These are phyloP conservation scores for Polygonum aviculare DNA, from an alignment of 148 eudicot species.

Conservation along the genomic window DNA sequence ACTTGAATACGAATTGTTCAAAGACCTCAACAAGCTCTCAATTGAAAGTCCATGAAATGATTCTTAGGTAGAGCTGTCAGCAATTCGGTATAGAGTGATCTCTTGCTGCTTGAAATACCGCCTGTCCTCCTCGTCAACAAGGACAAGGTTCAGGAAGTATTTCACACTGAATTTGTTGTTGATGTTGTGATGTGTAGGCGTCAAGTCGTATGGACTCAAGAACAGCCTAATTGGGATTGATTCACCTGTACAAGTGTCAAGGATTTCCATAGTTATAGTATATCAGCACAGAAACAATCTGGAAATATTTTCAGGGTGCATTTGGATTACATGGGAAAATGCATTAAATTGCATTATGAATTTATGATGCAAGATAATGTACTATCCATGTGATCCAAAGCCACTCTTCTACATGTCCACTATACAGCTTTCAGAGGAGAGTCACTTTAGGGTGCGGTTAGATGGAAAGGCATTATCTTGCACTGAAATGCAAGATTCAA, in stretches of 20 bases:
- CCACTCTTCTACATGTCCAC: neutral
- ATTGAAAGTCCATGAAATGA: neutral
- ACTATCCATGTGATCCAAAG: too few species aligned
- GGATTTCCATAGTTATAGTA: neutral
- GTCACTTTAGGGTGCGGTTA: neutral
- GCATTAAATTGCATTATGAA: too few species aligned
- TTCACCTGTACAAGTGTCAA: constrained; percentile 51
- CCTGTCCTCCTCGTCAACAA: constrained; percentile 96
- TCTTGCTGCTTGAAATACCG: constrained; percentile 99
- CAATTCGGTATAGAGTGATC: constrained; percentile 72
- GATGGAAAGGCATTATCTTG: too few species aligned
- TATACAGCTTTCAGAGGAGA: neutral
- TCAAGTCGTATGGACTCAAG: constrained; percentile 92
- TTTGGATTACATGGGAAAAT: too few species aligned
- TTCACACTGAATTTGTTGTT: constrained; percentile 98
- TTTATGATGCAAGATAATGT: too few species aligned
- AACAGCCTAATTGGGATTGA: constrained; percentile 93
- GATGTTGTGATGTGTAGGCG: constrained; percentile 90
- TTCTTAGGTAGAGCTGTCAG: constrained; percentile 32
- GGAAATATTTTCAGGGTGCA: neutral
- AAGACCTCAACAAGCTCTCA: neutral
- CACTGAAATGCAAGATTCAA: too few species aligned
- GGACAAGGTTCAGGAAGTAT: constrained; percentile 85
- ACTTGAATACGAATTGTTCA: neutral
- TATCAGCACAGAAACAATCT: neutral